A percentile compares a stretch with the other conserved stretches of the same genome.
These are phyloP conservation scores for Ceriops tagal DNA, from an alignment of 345 rosid genomes.

Conservation along the genomic window DNA sequence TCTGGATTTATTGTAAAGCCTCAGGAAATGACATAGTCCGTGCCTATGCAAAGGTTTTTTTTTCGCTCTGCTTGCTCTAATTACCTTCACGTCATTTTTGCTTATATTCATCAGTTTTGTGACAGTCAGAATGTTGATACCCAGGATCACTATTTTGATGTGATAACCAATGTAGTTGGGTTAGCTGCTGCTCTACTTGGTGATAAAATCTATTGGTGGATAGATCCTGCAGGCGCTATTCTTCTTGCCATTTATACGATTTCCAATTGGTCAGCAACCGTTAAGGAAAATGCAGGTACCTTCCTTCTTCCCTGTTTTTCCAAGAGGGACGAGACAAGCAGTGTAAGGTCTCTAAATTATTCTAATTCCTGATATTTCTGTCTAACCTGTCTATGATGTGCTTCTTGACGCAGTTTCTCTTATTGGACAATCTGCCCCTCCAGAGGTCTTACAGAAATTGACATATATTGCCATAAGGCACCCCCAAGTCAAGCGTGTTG, in stretches of 20 bases:
- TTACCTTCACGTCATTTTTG: not conserved
- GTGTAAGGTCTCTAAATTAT: not conserved
- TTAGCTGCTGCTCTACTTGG: conserved; percentile 78
- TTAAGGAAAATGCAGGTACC: conserved; percentile 83
- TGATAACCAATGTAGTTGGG: conserved; percentile 82
- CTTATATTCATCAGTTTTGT: not conserved
- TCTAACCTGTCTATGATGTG: not conserved
- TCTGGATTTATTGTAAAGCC: conserved; percentile 84
- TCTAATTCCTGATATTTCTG: not conserved
- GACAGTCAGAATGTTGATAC: not conserved
- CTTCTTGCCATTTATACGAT: conserved; percentile 85
- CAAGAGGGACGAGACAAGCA: not conserved
- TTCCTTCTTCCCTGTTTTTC: not conserved
- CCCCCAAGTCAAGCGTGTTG: conserved; percentile 68
- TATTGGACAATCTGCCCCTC: conserved; percentile 89
- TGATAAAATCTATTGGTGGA: conserved; percentile 77
- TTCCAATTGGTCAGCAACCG: conserved; percentile 80
- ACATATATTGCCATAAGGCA: conserved; percentile 74
- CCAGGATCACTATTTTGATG: conserved; percentile 94
- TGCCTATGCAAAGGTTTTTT: conserved; percentile 78
- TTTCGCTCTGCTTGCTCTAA: not conserved
- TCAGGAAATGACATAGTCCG: conserved; percentile 78
- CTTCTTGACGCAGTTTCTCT: conserved; percentile 54
- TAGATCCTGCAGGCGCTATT: conserved; percentile 84
- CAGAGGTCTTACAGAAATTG: conserved; percentile 70